A percentile compares a stretch with the other conserved stretches of the same genome.
Evolutionary conservation across 1,139 yeast species (phyloP).

Genomic region (Ogataea hybrid): DNA sequence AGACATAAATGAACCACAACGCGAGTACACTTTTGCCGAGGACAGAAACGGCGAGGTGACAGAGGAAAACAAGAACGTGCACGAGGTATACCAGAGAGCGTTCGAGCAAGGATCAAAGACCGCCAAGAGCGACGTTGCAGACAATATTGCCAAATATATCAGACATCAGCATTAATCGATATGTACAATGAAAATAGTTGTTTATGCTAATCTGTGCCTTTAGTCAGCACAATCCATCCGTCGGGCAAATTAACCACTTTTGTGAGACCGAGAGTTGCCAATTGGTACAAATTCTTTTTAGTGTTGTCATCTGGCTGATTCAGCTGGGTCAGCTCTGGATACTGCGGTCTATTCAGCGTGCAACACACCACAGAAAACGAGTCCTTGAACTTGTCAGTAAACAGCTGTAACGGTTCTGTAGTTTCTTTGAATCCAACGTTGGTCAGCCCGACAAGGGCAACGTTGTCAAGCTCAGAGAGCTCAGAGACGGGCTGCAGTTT

Average conservation of each 20-base stretch:
- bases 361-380: conserved; percentile 19
- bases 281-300: conserved; percentile 20
- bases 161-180: conserved; percentile 20
- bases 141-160: conserved; percentile 66
- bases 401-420: conserved; percentile 8
- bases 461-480: background rate
- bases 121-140: conserved; percentile 66
- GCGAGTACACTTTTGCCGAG: conserved; percentile 77
- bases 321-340: conserved; percentile 21
- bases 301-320: conserved; percentile 7
- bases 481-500: conserved; percentile 1
- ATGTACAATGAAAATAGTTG: conserved; percentile 1
- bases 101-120: conserved; percentile 61
- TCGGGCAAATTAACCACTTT: conserved; percentile 20
- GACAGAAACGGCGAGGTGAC: conserved; percentile 62
- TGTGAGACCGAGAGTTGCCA: conserved; percentile 26
- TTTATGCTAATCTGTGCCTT: conserved; percentile 1
- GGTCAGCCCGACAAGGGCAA: conserved; percentile 15
- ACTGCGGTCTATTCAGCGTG: conserved; percentile 23
- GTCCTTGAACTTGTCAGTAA: background rate
- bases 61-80: conserved; percentile 53
- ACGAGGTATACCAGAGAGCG: conserved; percentile 70
- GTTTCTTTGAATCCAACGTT: conserved; percentile 13
- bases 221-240: conserved; percentile 20
- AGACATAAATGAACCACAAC: conserved; percentile 58